Evolutionary conservation across 768 basidiomycete genomes (phyloP).

Genomic region (Dictyophora rubrovolvata): DNA sequence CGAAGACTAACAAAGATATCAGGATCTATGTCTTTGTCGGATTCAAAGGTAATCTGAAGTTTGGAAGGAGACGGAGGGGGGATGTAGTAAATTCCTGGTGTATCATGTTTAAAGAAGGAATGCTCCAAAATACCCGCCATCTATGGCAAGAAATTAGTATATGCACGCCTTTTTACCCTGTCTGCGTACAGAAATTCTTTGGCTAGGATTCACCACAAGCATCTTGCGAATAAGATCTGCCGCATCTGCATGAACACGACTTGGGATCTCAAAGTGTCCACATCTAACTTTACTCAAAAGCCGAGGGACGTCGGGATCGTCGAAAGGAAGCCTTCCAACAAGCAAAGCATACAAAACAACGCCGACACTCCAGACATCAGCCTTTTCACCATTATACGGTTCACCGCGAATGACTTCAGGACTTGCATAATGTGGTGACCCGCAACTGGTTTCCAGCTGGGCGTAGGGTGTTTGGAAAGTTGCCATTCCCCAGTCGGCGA

Average conservation of each 20-base stretch:
- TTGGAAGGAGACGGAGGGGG: conserved; percentile 28
- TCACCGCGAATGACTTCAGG: conserved; percentile 92
- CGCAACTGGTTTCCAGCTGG: conserved; percentile 89
- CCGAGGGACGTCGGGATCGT: conserved; percentile 73
- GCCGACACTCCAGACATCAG: conserved; percentile 96
- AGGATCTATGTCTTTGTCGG: conserved; percentile 59
- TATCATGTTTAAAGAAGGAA: conserved; percentile 63
- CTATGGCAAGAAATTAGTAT: conserved; percentile 29
- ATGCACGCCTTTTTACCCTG: neutral
- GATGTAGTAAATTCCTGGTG: conserved; percentile 37
- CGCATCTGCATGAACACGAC: conserved; percentile 71
- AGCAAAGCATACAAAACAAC: conserved; percentile 87
- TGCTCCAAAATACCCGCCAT: conserved; percentile 79
- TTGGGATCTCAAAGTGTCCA: conserved; percentile 78
- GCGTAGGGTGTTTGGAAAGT: conserved; percentile 81
- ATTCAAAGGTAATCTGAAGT: conserved; percentile 54
- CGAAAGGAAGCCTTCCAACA: conserved; percentile 86
- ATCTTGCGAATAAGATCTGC: conserved; percentile 77
- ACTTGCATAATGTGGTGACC: conserved; percentile 93
- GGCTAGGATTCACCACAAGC: conserved; percentile 76
- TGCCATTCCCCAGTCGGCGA: conserved; percentile 99
- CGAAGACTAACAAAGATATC: conserved; percentile 71
- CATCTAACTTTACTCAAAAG: conserved; percentile 80
- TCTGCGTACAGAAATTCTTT: conserved; percentile 63
- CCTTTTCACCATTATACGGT: conserved; percentile 80